Conservation (phyloP, 495 filamentous ascomycete species). For the Hyaloscypha hepaticicola region DNA sequence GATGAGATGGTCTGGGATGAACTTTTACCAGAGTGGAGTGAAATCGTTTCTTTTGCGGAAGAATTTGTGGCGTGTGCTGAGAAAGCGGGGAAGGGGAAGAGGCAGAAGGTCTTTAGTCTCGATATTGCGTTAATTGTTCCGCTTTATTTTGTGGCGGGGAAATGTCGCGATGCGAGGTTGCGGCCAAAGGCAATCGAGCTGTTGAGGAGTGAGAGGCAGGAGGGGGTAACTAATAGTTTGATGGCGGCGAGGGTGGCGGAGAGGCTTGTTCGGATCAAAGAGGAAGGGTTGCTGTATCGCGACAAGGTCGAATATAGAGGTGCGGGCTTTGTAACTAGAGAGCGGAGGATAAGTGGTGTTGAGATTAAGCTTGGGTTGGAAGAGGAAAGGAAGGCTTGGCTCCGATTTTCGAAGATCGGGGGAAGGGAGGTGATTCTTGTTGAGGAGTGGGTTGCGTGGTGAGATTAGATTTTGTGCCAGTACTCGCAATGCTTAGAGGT, state of each 20-base stretch:
- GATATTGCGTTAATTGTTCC: slow-evolving; percentile 23
- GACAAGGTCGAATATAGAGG: too few relatives aligned
- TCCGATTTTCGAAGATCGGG: neutral
- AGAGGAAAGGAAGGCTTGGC: neutral
- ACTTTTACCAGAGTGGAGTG: neutral
- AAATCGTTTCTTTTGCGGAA: neutral
- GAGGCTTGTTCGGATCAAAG: slow-evolving; percentile 20
- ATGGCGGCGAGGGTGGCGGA: slow-evolving; percentile 22
- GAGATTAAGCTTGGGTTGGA: neutral
- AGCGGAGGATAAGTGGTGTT: neutral
- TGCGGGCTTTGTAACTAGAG: neutral
- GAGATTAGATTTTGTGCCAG: neutral
- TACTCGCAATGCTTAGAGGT: too few relatives aligned
- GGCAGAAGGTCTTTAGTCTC: slow-evolving; percentile 2
- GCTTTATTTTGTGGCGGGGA: slow-evolving; percentile 12
- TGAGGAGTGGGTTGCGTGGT: neutral
- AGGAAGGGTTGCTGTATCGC: too few relatives aligned
- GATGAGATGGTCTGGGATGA: slow-evolving; percentile 16
- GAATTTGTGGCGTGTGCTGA: neutral
- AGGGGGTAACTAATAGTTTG: slow-evolving; percentile 21
- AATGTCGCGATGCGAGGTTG: slow-evolving; percentile 8
- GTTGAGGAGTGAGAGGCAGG: slow-evolving; percentile 15
- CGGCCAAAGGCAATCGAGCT: slow-evolving; percentile 20
- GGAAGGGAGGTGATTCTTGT: neutral
- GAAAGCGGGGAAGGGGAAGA: neutral